These are phyloP conservation scores for Sporothrix schenckii DNA, from an alignment of 2,329 filamentous ascomycete species.

Conservation along the genomic window DNA sequence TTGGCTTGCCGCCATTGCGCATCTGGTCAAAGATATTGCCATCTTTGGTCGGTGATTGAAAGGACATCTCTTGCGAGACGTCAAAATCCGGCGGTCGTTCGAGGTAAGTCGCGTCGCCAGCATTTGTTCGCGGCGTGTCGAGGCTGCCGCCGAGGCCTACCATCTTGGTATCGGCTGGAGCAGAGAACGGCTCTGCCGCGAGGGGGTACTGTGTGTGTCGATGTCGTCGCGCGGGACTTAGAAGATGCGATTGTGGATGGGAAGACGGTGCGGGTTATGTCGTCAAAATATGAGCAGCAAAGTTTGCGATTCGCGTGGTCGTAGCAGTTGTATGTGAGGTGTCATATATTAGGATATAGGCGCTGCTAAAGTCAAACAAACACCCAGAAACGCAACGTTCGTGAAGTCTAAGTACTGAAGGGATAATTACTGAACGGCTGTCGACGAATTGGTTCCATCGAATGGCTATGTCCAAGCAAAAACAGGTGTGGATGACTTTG, in stretches of 20 bases:
- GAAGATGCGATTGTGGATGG: background rate
- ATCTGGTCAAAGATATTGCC: constrained; percentile 76
- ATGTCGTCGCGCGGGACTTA: background rate
- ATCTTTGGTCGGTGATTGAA: constrained; percentile 76
- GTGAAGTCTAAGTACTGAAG: constrained; percentile 27
- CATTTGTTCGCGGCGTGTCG: constrained; percentile 83
- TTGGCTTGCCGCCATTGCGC: constrained; percentile 65
- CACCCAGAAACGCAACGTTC: constrained; percentile 10
- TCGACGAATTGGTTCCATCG: constrained; percentile 25
- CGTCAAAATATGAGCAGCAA: background rate
- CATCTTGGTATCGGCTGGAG: constrained; percentile 53
- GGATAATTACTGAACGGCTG: constrained; percentile 23
- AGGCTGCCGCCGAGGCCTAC: constrained; percentile 66
- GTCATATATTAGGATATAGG: constrained; percentile 8
- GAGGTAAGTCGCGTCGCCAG: constrained; percentile 82
- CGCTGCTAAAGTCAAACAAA: constrained; percentile 4
- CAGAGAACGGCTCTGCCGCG: constrained; percentile 13
- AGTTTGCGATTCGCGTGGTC: background rate
- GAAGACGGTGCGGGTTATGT: background rate
- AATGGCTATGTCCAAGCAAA: constrained; percentile 18
- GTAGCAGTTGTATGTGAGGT: constrained; percentile 7
- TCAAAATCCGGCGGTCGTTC: constrained; percentile 72
- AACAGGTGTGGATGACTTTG: constrained; percentile 26
- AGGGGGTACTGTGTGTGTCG: background rate
- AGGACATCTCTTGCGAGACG: constrained; percentile 84